Conservation (phyloP, 2,329 filamentous ascomycete genomes). For the Kalaharituber pfeilii region DNA sequence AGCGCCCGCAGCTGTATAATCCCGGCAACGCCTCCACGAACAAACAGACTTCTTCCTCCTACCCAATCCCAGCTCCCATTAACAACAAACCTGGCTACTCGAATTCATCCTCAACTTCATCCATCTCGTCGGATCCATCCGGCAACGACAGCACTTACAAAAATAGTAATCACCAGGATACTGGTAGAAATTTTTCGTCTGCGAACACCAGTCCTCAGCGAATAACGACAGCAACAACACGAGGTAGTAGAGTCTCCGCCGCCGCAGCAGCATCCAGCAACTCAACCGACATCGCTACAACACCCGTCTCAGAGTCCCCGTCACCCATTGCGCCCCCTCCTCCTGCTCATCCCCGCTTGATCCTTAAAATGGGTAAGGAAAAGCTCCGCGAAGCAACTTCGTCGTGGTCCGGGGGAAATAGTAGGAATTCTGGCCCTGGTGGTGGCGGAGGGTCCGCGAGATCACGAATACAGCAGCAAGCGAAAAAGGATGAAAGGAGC, state of each 20-base stretch:
- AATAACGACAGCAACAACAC: background rate
- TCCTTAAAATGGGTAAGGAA: constrained; percentile 18
- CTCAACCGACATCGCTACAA: no score
- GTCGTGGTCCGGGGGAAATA: constrained; percentile 10
- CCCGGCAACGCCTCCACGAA: background rate
- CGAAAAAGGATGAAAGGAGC: background rate
- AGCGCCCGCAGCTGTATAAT: background rate
- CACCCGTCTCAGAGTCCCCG: no score
- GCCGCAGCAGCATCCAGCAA: background rate
- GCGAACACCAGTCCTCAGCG: background rate
- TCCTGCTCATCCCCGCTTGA: constrained; percentile 8
- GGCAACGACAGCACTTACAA: no score
- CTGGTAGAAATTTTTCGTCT: background rate
- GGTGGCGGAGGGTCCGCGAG: background rate
- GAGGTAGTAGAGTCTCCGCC: background rate
- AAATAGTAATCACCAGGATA: background rate
- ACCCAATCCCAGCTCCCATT: no score
- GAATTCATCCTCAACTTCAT: background rate
- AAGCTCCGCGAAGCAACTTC: constrained; percentile 16
- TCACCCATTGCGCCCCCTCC: background rate
- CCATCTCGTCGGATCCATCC: no score
- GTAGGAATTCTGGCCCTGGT: no score
- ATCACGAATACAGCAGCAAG: constrained; percentile 4
- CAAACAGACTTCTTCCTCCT: background rate
- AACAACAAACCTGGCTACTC: background rate